Base-by-base conservation (phyloP, 2,329 filamentous ascomycete species). In the Aspergillus unguis region DNA sequence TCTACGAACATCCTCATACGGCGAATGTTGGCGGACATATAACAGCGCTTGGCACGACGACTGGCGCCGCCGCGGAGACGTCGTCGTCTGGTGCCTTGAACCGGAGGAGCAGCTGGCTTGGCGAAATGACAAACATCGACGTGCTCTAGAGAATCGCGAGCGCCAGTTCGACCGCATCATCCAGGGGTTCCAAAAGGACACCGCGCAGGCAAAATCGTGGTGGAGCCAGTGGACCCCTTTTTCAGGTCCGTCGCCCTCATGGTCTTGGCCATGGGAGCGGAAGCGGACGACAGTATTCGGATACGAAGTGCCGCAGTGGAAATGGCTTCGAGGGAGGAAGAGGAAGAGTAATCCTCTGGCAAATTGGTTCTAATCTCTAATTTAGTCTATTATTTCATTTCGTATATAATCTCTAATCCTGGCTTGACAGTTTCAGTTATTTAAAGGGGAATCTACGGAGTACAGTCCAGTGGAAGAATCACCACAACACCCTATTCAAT, bases 41-140 rank as follows among this genome's bases (percentile, higher is more conserved):
- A 86, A 86, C 61, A 80, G 78, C 31, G 79, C 80, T 54, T 84
- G 78, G 71, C 83, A 85, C 64, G 84, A 86, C 60, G 84, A 86
- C 66, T 75, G 71, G 73, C 76, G 84, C 51, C 74, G 84, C 48
- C 70, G 70, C 25, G 84, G 84, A n/a, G 83, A 86, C 68, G 77
- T 86, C 31, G 66, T 86, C 23, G 81, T 85, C 27, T 86, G 81
- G 81, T 83, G 77, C 50, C 63, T 76, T 2, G 71, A 75, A 38
- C 55, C 65, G 0, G 46, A 51, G 4, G 65, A 71, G 41, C 72
- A 75, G 54, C 61, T 63, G 31, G 56, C 61, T 26, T 74, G 71
- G 71, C 65, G 65, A n/a, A 52, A 62, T 6, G 44, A 62, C 26
- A 65, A 58, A n/a, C 61, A 62, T 5, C 57, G 59, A 31, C 67